A percentile compares a stretch with the other conserved stretches of the same genome.
phyloP scores from a whole-genome alignment of 2,329 filamentous ascomycete genomes.

The Cryphonectria carpinicola region DNA sequence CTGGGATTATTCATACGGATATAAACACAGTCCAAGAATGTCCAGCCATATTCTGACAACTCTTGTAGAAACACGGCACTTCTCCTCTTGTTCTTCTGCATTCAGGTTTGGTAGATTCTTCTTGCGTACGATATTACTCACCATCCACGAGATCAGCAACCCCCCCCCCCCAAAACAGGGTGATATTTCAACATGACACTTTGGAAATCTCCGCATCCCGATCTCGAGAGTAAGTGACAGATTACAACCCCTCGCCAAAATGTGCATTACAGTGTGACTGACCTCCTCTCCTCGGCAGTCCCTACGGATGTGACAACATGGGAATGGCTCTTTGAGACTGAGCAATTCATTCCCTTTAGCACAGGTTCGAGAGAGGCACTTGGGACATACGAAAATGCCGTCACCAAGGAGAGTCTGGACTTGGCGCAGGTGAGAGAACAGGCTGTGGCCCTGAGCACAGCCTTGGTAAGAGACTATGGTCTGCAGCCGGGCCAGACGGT shows the following conservation, averaged over 20 bases:
- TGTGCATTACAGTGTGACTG: background rate
- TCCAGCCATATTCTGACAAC: background rate
- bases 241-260: background rate
- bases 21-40: background rate
- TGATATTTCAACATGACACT: constrained; percentile 18
- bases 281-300: background rate
- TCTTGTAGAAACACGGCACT: background rate
- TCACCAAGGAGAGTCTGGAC: constrained; percentile 7
- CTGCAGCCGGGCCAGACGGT: constrained; percentile 11
- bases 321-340: constrained; percentile 16
- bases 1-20: background rate
- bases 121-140: background rate
- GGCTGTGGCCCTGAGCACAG: constrained; percentile 8
- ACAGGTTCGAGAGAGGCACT: background rate
- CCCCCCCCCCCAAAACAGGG: background rate
- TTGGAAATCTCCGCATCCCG: constrained; percentile 22
- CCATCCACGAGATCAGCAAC: background rate
- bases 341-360: background rate
- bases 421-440: constrained; percentile 13
- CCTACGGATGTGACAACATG: constrained; percentile 21
- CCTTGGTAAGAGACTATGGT: constrained; percentile 2
- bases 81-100: background rate
- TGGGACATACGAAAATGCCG: constrained; percentile 11
- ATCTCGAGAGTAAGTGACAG: constrained; percentile 19
- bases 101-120: background rate